Evolutionary conservation across 1,284 basidiomycete genomes (phyloP).

Genomic region (Leccinum griseonigrum): DNA sequence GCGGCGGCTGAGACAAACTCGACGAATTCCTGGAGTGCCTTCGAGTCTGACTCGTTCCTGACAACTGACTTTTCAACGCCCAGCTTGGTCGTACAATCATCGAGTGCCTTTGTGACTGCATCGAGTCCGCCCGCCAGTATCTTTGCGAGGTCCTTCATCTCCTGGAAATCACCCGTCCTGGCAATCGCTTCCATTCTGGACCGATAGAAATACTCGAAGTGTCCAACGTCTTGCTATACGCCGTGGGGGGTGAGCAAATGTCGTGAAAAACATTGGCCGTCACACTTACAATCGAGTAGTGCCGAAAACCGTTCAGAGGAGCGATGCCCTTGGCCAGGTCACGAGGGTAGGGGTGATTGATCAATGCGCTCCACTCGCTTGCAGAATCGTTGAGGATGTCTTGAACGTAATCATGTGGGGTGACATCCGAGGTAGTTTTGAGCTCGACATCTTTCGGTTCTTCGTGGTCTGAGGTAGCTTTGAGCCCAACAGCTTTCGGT

Average conservation of each 20-base stretch:
- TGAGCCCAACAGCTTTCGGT: neutral
- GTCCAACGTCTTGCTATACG: slow-evolving; percentile 11
- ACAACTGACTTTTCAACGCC: slow-evolving; percentile 6
- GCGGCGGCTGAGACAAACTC: neutral
- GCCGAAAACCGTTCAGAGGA: slow-evolving; percentile 12
- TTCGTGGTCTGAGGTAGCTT: neutral
- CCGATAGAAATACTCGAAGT: slow-evolving; percentile 12
- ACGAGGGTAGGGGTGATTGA: neutral
- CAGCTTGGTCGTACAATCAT: slow-evolving; percentile 1
- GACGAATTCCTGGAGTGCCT: slow-evolving; percentile 2
- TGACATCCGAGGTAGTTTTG: neutral
- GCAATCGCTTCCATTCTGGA: slow-evolving; percentile 1
- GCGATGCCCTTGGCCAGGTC: slow-evolving; percentile 2
- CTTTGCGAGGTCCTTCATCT: slow-evolving; percentile 1
- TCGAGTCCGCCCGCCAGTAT: neutral
- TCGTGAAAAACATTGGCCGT: neutral
- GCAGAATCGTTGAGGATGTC: neutral
- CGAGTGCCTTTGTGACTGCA: neutral
- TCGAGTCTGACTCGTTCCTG: neutral
- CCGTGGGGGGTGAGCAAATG: neutral
- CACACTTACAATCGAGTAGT: slow-evolving; percentile 13
- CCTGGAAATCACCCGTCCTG: slow-evolving; percentile 7
- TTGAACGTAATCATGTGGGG: neutral
- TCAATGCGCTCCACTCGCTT: neutral
- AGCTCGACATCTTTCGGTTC: neutral